Evolutionary conservation across 2,329 filamentous ascomycete species (phyloP).

Genomic region (Podosphaera aphanis): DNA sequence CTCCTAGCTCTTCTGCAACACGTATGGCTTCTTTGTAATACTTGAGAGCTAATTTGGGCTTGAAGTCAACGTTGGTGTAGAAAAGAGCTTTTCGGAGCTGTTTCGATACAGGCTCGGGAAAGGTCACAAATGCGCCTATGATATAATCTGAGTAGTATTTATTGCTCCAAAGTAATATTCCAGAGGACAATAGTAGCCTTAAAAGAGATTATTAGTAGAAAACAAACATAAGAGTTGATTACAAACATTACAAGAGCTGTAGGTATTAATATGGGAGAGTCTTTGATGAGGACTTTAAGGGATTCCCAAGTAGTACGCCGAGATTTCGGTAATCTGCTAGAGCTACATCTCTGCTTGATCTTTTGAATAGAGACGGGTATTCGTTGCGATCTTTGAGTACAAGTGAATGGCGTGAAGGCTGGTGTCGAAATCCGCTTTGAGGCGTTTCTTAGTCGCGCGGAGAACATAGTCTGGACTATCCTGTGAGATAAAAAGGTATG

Average conservation of each 20-base stretch:
- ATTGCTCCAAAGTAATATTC: conserved; percentile 9
- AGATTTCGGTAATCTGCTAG: neutral
- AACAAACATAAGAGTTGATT: neutral
- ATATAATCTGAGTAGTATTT: conserved; percentile 15
- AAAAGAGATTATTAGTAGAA: neutral
- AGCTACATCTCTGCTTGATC: neutral
- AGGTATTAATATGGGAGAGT: neutral
- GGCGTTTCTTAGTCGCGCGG: neutral
- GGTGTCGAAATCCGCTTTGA: neutral
- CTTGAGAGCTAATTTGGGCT: conserved; percentile 55
- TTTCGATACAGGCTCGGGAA: conserved; percentile 48
- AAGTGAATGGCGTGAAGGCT: neutral
- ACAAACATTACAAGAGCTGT: neutral
- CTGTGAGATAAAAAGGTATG: neutral
- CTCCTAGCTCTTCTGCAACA: conserved; percentile 44
- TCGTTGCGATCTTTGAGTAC: neutral
- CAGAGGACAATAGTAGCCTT: neutral
- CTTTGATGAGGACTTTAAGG: conserved; percentile 3
- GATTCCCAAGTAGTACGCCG: conserved; percentile 2
- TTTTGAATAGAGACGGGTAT: neutral
- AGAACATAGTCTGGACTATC: neutral
- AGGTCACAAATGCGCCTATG: conserved; percentile 25
- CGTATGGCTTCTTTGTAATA: conserved; percentile 64
- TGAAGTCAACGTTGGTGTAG: conserved; percentile 54
- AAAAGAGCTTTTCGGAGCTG: conserved; percentile 67